A percentile compares a stretch with the other conserved stretches of the same genome.
phyloP scores from a whole-genome alignment of 169 alveolate species.

The Cryptosporidium felis region DNA sequence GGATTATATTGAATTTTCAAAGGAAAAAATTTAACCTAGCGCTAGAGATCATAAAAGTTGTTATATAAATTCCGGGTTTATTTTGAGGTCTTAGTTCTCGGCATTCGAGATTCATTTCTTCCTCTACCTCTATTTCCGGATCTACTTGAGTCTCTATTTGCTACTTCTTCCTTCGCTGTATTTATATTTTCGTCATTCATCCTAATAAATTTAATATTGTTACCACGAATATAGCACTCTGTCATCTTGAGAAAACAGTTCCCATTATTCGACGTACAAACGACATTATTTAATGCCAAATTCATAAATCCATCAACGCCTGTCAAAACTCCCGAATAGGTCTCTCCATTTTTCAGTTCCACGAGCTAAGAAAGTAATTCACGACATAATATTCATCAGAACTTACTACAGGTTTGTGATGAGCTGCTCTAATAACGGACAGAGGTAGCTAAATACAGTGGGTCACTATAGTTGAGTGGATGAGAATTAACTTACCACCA shows the following conservation, averaged over 20 bases:
- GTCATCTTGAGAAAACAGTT: constrained; percentile 81
- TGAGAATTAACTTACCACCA: constrained; percentile 62
- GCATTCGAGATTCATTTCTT: constrained; percentile 23
- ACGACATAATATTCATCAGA: background rate
- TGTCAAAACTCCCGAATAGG: constrained; percentile 83
- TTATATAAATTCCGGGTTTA: background rate
- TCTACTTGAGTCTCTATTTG: constrained; percentile 37
- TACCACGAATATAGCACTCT: constrained; percentile 85
- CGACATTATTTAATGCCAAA: constrained; percentile 82
- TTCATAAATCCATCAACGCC: constrained; percentile 86
- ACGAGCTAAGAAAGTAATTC: constrained; percentile 76
- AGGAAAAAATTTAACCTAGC: constrained; percentile 26
- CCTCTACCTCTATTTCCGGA: constrained; percentile 19
- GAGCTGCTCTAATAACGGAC: constrained; percentile 82
- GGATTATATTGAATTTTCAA: constrained; percentile 13
- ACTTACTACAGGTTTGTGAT: constrained; percentile 85
- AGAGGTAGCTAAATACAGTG: constrained; percentile 79
- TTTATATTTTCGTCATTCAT: constrained; percentile 82
- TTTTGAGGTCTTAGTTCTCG: constrained; percentile 35
- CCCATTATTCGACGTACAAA: constrained; percentile 85
- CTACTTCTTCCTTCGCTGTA: constrained; percentile 81
- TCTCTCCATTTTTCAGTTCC: constrained; percentile 85
- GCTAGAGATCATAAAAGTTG: background rate
- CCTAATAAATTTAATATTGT: constrained; percentile 83
- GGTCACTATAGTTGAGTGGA: background rate